These are phyloP conservation scores for Dendrobium nobile DNA, from an alignment of 106 monocot genomes.

Conservation along the genomic window DNA sequence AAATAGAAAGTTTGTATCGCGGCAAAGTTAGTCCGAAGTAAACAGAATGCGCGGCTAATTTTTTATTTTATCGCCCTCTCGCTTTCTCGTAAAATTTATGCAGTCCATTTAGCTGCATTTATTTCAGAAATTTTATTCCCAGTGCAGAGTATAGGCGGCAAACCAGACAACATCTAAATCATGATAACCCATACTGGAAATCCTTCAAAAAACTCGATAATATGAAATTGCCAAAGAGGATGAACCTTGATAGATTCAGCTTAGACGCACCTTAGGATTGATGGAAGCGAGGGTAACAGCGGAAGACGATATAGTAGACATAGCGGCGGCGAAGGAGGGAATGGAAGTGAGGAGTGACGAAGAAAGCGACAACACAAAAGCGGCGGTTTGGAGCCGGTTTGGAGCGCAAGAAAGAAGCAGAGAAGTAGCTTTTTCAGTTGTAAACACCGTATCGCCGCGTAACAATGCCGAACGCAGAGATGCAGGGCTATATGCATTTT, in stretches of 20 bases:
- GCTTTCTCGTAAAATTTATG: no score
- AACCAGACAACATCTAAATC: background rate
- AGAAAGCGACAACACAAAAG: background rate
- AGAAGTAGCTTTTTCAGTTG: background rate
- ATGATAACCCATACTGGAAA: no score
- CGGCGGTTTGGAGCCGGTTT: background rate
- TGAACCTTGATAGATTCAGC: background rate
- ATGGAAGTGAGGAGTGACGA: background rate
- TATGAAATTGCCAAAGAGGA: background rate
- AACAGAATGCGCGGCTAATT: no score
- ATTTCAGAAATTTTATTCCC: no score
- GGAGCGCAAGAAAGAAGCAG: background rate
- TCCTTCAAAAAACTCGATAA: no score
- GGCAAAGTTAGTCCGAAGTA: no score
- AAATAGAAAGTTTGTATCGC: no score
- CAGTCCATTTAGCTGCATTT: no score
- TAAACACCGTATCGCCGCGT: background rate
- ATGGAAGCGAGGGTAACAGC: background rate
- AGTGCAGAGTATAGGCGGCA: background rate
- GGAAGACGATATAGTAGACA: background rate
- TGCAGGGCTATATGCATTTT: background rate
- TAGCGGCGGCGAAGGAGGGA: background rate
- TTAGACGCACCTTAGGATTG: conserved; percentile 1
- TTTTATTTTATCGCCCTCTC: no score
- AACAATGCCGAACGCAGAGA: background rate